These are phyloP conservation scores for Penicillium sp. DNA, from an alignment of 2,329 filamentous ascomycete genomes.

Conservation along the genomic window DNA sequence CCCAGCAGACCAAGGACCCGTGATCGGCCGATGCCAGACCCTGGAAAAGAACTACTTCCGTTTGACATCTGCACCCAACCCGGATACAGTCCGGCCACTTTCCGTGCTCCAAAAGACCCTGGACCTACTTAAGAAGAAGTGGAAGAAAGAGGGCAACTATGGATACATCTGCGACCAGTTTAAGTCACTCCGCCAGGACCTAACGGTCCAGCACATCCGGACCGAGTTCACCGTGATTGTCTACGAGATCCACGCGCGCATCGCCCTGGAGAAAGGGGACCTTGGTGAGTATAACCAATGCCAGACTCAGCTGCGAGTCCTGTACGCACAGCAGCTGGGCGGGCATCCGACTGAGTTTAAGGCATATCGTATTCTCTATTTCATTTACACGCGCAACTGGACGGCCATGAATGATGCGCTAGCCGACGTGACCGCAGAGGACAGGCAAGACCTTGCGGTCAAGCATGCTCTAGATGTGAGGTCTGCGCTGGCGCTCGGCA, in stretches of 20 bases:
- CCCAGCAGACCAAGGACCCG: constrained; percentile 58
- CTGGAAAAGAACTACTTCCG: constrained; percentile 95
- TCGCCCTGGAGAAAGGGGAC: constrained; percentile 96
- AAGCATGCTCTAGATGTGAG: constrained; percentile 90
- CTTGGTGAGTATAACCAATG: constrained; percentile 99
- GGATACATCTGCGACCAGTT: constrained; percentile 98
- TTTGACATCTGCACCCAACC: constrained; percentile 83
- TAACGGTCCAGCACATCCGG: constrained; percentile 96
- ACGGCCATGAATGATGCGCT: constrained; percentile 97
- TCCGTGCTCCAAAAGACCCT: constrained; percentile 76
- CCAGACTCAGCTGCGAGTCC: constrained; percentile 90
- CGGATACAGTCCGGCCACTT: constrained; percentile 84
- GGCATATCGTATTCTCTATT: constrained; percentile 99
- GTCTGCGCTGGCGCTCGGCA: constrained; percentile 85
- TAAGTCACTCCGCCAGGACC: constrained; percentile 95
- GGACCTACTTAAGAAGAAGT: constrained; percentile 88
- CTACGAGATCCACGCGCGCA: constrained; percentile 96
- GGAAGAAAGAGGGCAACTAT: constrained; percentile 91
- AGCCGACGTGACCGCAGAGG: constrained; percentile 97
- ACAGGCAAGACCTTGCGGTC: constrained; percentile 80
- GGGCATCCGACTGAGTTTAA: constrained; percentile 94
- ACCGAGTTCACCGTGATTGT: constrained; percentile 95
- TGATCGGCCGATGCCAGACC: constrained; percentile 78
- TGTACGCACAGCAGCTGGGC: constrained; percentile 83
- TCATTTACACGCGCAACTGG: constrained; percentile 97